Base-by-base conservation (phyloP, 345 rosid genomes). In the Theobroma cacao region DNA sequence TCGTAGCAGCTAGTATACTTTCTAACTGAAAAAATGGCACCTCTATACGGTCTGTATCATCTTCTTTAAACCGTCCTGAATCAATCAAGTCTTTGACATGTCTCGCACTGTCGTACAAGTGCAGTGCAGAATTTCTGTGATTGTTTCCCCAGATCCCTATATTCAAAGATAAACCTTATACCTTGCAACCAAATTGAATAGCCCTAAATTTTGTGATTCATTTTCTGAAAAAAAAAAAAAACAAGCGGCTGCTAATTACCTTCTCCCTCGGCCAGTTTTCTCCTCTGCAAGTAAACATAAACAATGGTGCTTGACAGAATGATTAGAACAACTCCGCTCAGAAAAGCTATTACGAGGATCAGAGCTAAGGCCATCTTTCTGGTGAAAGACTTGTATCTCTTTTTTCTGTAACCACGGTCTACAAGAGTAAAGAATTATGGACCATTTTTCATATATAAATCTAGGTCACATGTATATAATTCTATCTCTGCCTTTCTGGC, bases 1-100 rank as follows among this genome's bases (percentile, higher is more conserved):
- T 69, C 3, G 98, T 94, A n/a, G 97, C 94, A 72, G 77, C 81
- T 43, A 90, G 58, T 47, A 91, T 87, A 67, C 84, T 85, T 79
- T 86, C 92, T 58, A 91, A 72, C n/a, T 85, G 79, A 52, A 87
- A 91, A 77, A 75, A 86, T 22, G 92, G 90, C 41, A 88, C 87
- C 62, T 91, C 89, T 30, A 89, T 84, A 74, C 83, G 89, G 7
- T 80, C 78, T 59, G 71, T 76, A 64, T 87, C 85, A 7, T 89
- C 91, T 81, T 88, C 85, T 41, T 81, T 88, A 78, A 87, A 87
- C 78, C 79, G 79, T 36, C 88, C 79, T 0, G 89, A 87, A 72
- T 85, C 86, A 12, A 87, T 88, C 77, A 91, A 73, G 61, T 88
- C 87, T 85, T 84, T 88, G 41, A 89, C 84, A 40, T 73, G 88